Base-by-base conservation (phyloP, 768 basidiomycete genomes). In the Podaxis mareebaensis region DNA sequence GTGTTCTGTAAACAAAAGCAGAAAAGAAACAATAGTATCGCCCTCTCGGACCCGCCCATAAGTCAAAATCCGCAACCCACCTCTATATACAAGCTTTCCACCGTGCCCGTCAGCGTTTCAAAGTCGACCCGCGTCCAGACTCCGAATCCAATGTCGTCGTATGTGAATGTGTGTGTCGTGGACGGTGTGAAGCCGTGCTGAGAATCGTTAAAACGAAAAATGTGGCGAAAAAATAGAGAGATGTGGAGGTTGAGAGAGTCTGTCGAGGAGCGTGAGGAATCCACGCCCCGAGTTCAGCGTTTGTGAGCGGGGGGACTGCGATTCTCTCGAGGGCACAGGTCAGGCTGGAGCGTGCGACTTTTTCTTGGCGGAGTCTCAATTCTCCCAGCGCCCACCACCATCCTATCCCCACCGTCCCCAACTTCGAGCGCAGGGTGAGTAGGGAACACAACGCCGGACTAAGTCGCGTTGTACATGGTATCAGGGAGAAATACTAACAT, bases 331-430 rank as follows among this genome's bases (percentile, higher is more conserved):
- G 49, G 54, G 30, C 39, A 51, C 61, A 61, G 62, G 62, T 61
- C 64, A 65, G 64, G 67, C 61, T 61, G 66, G 61, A 51, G 66
- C 64, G 63, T 64, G 63, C 22, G 65, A 61, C 57, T 65, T 67
- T 64, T 65, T 51, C 20, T 2, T 52, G 58, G 65, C 69, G 69
- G 69, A 70, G 69, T 70, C 67, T 68, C 54, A 70, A 70, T 65
- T 67, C 17, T 17, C 5, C 54, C 38, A 40, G 54, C 22, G 36
- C 54, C 57, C 55, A 60, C 61, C 57, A 63, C 52, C 44, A 42
- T 24, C 26, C 36, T 39, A 30, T 58, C 51, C 24, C 28, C 59
- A 12, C 30, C 52, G 55, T 38, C 39, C 53, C 51, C 24, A 22
- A 44, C 39, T 28, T 13, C 44, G 61, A 17, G 53, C 30, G 30